Evolutionary conservation across 495 filamentous ascomycete species (phyloP).

Genomic region (Neurospora sp.): DNA sequence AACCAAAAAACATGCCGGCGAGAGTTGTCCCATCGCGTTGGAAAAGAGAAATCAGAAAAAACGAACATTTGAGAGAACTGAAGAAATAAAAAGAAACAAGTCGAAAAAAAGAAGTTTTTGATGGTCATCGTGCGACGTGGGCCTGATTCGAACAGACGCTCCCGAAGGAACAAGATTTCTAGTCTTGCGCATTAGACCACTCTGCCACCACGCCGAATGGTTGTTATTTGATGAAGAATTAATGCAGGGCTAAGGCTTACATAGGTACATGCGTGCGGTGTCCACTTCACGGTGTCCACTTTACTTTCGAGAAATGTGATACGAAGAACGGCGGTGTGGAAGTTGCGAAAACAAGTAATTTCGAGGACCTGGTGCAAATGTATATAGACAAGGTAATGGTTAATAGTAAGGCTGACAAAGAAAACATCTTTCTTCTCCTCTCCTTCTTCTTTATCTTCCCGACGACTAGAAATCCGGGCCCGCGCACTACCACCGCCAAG

Average conservation of each 20-base stretch:
- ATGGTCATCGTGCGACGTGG: neutral
- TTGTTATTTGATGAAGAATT: neutral
- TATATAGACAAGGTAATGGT: neutral
- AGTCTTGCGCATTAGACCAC: neutral
- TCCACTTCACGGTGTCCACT: neutral
- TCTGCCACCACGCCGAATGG: neutral
- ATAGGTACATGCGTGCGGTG: neutral
- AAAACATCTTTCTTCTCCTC: neutral
- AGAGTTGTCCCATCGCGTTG: neutral
- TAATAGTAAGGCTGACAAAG: neutral
- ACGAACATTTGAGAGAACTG: neutral
- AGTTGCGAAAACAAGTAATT: neutral
- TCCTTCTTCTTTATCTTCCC: neutral
- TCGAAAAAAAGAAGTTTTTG: neutral
- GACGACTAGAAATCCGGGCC: neutral
- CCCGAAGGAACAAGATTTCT: neutral
- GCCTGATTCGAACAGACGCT: neutral
- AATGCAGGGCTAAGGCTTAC: accelerated
- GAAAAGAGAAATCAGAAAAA: neutral
- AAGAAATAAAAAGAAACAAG: neutral
- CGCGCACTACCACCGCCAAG: neutral
- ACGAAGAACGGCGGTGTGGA: neutral
- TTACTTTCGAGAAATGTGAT: neutral
- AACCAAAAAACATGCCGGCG: neutral
- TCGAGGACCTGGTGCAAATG: no score